Base-by-base conservation (phyloP, 1,139 yeast species). In the Taphrina confusa region DNA sequence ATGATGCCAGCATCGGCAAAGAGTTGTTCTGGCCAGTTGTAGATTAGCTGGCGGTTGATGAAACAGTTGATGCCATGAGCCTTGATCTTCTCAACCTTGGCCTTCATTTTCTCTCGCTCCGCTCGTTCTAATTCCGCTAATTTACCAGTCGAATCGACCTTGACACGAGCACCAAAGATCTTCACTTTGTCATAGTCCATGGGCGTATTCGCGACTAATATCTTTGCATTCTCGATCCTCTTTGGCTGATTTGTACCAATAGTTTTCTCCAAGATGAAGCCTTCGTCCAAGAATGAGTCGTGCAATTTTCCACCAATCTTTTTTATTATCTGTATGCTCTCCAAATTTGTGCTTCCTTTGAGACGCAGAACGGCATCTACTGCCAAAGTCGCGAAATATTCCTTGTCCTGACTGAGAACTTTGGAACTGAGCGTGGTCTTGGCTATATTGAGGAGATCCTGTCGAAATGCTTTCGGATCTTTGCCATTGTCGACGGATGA, bases 111-210 rank as follows among this genome's bases (percentile, higher is more conserved):
- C 62, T 83, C 84, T 75, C 65, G 87, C 76, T 94, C 98, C 11
- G 98, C 97, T 72, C 87, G 86, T 75, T 92, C 98, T 68, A 92
- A 80, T 67, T 92, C 96, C 3, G 98, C 98, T 67, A 94, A 80
- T 73, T 92, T 92, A 62, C 92, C 82, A 11, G 98, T 92, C 31
- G 96, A 85, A 73, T 92, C 97, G 56, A 92, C 98, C 74, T 90
- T 88, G 76, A 92, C 91, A 73, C 94, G 91, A 61, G 99, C 97
- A 62, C 99, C 99, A 74, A 92, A 92, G 61, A 92, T 84, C 75
- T 92, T 92, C 63, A 92, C 97, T 74, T 92, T 92, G 72, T 91
- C 97, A 6, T 98, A 91, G 71, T 92, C 98, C 89, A 92, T 84
- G 23, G 97, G 65, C 33, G 98, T 92, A 74, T 92, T 92, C 30